These are phyloP conservation scores for Lithocarpus polystachyus DNA, from an alignment of 306 rosid species.

Conservation along the genomic window DNA sequence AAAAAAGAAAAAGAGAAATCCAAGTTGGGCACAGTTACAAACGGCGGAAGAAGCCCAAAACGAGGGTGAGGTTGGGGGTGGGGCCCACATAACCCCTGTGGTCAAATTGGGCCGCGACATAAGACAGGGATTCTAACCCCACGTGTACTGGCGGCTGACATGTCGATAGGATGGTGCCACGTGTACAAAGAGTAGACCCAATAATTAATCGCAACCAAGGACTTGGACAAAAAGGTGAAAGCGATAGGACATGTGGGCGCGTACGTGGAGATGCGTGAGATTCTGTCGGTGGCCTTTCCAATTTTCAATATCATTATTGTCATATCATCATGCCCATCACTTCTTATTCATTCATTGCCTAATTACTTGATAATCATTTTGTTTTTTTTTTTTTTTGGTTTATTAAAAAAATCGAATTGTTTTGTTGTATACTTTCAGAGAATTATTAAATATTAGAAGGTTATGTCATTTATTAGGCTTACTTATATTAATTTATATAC, in stretches of 20 bases:
- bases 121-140: not conserved
- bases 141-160: not conserved
- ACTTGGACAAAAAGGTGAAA: not conserved
- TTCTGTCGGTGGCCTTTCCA: conserved; percentile 14
- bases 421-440: not conserved
- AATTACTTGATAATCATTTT: not conserved
- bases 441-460: too few species aligned
- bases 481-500: too few species aligned
- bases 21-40: too few species aligned
- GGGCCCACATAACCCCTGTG: not conserved
- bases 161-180: not conserved
- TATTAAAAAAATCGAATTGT: not conserved
- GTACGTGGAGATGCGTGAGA: conserved; percentile 19
- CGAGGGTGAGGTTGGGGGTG: not conserved
- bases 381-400: not conserved
- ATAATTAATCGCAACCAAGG: not conserved
- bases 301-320: conserved; percentile 6
- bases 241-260: conserved; percentile 7
- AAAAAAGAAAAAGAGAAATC: not conserved
- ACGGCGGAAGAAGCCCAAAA: not conserved
- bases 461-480: not conserved
- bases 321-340: not conserved
- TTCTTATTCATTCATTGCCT: not conserved
- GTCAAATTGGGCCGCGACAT: not conserved
- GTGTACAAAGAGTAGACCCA: not conserved